These are phyloP conservation scores for Neophaeococcomyces aloes DNA, from an alignment of 2,329 filamentous ascomycete genomes.

Conservation along the genomic window DNA sequence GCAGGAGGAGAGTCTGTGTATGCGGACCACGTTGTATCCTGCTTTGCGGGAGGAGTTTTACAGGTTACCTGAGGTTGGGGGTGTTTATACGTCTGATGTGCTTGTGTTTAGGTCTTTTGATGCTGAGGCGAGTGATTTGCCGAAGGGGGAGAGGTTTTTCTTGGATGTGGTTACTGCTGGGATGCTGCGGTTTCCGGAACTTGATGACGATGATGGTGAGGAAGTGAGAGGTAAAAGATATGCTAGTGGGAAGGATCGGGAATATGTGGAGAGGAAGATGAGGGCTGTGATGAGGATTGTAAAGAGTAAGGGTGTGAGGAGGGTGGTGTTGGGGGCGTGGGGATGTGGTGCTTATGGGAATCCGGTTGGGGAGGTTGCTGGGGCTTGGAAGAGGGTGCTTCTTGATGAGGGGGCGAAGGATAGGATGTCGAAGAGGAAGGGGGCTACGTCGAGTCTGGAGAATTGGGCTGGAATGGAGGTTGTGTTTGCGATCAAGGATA, in stretches of 20 bases:
- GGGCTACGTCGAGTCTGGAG: neutral
- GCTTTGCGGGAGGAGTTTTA: conserved; percentile 11
- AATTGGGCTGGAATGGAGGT: conserved; percentile 6
- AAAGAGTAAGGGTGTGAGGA: conserved; percentile 7
- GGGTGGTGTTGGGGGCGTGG: conserved; percentile 12
- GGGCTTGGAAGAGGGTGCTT: conserved; percentile 7
- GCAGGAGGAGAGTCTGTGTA: conserved; percentile 13
- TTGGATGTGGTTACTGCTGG: conserved; percentile 12
- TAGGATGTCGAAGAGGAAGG: neutral
- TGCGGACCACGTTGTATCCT: conserved; percentile 12
- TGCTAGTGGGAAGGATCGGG: conserved; percentile 9
- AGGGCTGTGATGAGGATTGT: conserved; percentile 10
- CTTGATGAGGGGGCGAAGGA: neutral
- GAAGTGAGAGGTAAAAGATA: conserved; percentile 9
- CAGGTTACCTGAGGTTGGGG: conserved; percentile 7
- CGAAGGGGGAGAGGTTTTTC: conserved; percentile 10
- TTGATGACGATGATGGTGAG: conserved; percentile 4
- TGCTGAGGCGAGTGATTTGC: neutral
- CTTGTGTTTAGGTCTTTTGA: conserved; percentile 6
- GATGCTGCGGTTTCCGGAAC: conserved; percentile 9
- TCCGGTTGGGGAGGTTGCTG: conserved; percentile 10
- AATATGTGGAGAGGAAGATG: conserved; percentile 8
- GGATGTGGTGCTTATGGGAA: conserved; percentile 14
- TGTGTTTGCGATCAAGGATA: conserved; percentile 10
- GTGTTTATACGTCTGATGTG: conserved; percentile 11